phyloP scores from a whole-genome alignment of 2,329 filamentous ascomycete genomes.

The Fusarium globosum region DNA sequence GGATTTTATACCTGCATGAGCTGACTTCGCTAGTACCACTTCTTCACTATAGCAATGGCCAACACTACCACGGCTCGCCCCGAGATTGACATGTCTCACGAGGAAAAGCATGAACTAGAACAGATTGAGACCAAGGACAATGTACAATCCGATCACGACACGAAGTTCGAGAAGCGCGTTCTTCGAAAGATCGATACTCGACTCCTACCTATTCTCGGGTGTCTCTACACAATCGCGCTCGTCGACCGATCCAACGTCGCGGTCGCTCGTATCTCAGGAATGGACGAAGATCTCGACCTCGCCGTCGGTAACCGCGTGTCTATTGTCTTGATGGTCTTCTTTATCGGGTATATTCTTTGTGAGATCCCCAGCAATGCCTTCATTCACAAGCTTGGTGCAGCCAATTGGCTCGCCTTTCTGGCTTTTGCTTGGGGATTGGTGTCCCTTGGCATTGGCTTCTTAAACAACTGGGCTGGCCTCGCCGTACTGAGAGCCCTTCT shows the following conservation, averaged over 20 bases:
- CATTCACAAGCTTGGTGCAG: slow-evolving; percentile 29
- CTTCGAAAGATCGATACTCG: slow-evolving; percentile 26
- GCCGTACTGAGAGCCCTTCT: slow-evolving; percentile 17
- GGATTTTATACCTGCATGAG: not conserved
- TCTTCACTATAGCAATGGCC: not conserved
- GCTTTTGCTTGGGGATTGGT: slow-evolving; percentile 24
- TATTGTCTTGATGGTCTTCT: slow-evolving; percentile 29
- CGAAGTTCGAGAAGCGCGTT: slow-evolving; percentile 25
- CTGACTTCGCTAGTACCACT: not conserved
- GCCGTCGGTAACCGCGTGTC: slow-evolving; percentile 11
- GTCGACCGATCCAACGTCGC: slow-evolving; percentile 31
- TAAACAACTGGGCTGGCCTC: slow-evolving; percentile 17
- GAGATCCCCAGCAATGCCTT: slow-evolving; percentile 32
- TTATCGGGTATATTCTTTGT: slow-evolving; percentile 31
- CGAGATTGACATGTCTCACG: slow-evolving; percentile 2
- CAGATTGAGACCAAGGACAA: not conserved
- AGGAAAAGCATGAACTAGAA: slow-evolving; percentile 8
- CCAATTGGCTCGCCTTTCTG: slow-evolving; percentile 31
- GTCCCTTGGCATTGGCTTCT: slow-evolving; percentile 25
- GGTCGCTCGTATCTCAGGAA: slow-evolving; percentile 29
- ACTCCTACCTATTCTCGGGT: slow-evolving; percentile 25
- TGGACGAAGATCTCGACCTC: slow-evolving; percentile 29
- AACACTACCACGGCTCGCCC: not conserved
- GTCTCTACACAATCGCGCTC: slow-evolving; percentile 32
- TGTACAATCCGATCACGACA: not conserved